A percentile compares a stretch with the other conserved stretches of the same genome.
phyloP scores from a whole-genome alignment of 2,329 filamentous ascomycete species.

The Chaetomium olivaceum region DNA sequence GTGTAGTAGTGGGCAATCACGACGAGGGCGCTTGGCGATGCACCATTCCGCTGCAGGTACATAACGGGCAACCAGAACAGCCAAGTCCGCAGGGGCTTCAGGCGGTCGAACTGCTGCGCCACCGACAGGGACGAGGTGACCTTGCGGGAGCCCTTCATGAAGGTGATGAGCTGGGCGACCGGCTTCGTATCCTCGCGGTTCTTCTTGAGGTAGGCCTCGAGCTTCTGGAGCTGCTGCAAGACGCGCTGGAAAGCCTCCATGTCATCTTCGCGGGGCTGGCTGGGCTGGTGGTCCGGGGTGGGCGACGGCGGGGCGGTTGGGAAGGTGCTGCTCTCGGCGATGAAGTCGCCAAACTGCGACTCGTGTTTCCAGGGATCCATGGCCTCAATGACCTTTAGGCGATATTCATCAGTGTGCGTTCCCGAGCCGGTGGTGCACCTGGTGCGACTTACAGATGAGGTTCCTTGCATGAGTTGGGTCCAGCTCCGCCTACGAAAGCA shows the following conservation, averaged over 20 bases:
- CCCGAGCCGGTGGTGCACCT: slow-evolving; percentile 1
- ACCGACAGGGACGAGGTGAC: slow-evolving; percentile 69
- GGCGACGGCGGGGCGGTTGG: slow-evolving; percentile 66
- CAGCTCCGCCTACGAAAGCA: slow-evolving; percentile 71
- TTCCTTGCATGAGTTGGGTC: slow-evolving; percentile 90
- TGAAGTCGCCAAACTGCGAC: slow-evolving; percentile 81
- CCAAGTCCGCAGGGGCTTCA: slow-evolving; percentile 87
- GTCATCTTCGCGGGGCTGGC: slow-evolving; percentile 68
- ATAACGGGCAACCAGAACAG: slow-evolving; percentile 93
- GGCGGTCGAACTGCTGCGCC: slow-evolving; percentile 83
- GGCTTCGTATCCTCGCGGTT: slow-evolving; percentile 69
- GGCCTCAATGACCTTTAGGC: slow-evolving; percentile 73
- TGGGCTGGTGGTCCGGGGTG: slow-evolving; percentile 60
- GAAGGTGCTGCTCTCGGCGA: slow-evolving; percentile 75
- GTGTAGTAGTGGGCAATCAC: slow-evolving; percentile 92
- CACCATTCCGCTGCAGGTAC: slow-evolving; percentile 74
- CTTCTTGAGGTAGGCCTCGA: slow-evolving; percentile 68
- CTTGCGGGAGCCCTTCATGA: slow-evolving; percentile 71
- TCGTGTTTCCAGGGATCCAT: slow-evolving; percentile 93
- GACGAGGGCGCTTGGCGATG: slow-evolving; percentile 75
- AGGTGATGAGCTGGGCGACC: slow-evolving; percentile 68
- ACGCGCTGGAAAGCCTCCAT: slow-evolving; percentile 66
- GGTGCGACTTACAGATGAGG: slow-evolving; percentile 69
- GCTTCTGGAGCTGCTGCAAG: slow-evolving; percentile 65
- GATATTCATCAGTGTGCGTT: slow-evolving; percentile 23